Evolutionary conservation across 352 stramenopile genomes (phyloP), one percentile per base, ranked within the genome.

Genomic region (Phytophthora parvispora): DNA sequence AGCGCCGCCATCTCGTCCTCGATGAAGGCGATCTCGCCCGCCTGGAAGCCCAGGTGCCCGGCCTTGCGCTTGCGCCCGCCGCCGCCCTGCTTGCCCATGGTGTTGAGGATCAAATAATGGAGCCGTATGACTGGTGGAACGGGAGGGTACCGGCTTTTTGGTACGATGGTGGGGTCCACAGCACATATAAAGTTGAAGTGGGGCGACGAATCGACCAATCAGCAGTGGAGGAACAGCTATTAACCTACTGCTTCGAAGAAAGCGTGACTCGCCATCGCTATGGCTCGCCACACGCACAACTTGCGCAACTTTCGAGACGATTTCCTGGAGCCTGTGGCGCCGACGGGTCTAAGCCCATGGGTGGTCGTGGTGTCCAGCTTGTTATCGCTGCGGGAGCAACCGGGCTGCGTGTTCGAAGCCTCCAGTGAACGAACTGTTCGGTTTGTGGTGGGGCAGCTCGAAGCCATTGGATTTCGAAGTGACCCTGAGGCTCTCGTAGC

Each of bases 1-100:
- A 94, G 75, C 47, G 87, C 86, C 2, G 83, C 86, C 81, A 95
- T 95, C 62, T 95, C 87, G 48, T 95, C 87, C 59, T 95, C 87
- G 43, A 95, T 95, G 75, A 92, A 95, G 59, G 86, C 87, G 63
- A 95, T 92, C 60, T 95, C 86, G 57, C 62, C 74, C 18, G 77
- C 67, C 66, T 93, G 81, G 70, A 95, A 92, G 58, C 86, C 86
- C 56, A 94, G 69, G 73, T 87, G 80, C 22, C 85, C 86, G 12
- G 82, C 81, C 72, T 92, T 92, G 67, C 88, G 86, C 81, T 95
- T 95, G 31, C 74, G 57, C 0, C 34, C 58, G 42, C 53, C 73
- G 49, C 68, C 70, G 24, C 57, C 66, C 47, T 67, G 78, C 58
- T 73, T 76, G 58, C 55, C 67, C 69, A 71, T 72, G n/a, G n/a